Evolutionary conservation across 106 monocot species (phyloP).

Genomic region (Triglochin maritima): DNA sequence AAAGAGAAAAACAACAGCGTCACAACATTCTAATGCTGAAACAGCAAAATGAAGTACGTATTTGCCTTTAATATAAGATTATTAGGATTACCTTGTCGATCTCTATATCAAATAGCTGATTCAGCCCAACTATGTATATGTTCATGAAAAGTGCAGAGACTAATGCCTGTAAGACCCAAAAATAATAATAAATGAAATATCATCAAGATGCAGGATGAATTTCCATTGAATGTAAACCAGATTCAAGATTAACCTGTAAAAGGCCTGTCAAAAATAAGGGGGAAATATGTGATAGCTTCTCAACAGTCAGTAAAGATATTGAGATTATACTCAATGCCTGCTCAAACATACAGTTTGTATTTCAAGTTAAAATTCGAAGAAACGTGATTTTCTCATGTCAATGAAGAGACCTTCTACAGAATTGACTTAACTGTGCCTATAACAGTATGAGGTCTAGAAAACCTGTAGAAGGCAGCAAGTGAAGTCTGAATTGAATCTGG

Average conservation of each 20-base stretch:
- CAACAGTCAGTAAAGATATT: slow-evolving; percentile 78
- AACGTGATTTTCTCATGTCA: not conserved
- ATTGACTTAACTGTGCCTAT: slow-evolving; percentile 90
- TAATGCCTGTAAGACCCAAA: slow-evolving; percentile 46
- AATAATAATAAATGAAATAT: not conserved
- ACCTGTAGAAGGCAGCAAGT: slow-evolving; percentile 59
- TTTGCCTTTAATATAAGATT: not conserved
- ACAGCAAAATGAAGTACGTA: not conserved
- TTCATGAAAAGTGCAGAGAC: slow-evolving; percentile 95
- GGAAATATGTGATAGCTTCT: slow-evolving; percentile 71
- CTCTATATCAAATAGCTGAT: slow-evolving; percentile 93
- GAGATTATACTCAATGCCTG: slow-evolving; percentile 89
- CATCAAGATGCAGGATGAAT: not conserved
- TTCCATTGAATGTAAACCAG: not conserved
- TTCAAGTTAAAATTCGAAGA: not conserved
- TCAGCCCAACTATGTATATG: slow-evolving; percentile 95
- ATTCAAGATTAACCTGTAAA: slow-evolving; percentile 43
- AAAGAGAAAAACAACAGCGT: not conserved
- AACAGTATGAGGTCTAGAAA: slow-evolving; percentile 89
- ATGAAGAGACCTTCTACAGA: not conserved
- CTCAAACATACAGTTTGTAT: slow-evolving; percentile 6
- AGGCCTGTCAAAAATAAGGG: slow-evolving; percentile 65
- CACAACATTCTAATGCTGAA: not conserved
- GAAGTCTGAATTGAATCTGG: slow-evolving; percentile 28
- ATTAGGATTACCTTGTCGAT: slow-evolving; percentile 77